Evolutionary conservation across 106 monocot genomes (phyloP).

Genomic region (Dendrobium nobile): DNA sequence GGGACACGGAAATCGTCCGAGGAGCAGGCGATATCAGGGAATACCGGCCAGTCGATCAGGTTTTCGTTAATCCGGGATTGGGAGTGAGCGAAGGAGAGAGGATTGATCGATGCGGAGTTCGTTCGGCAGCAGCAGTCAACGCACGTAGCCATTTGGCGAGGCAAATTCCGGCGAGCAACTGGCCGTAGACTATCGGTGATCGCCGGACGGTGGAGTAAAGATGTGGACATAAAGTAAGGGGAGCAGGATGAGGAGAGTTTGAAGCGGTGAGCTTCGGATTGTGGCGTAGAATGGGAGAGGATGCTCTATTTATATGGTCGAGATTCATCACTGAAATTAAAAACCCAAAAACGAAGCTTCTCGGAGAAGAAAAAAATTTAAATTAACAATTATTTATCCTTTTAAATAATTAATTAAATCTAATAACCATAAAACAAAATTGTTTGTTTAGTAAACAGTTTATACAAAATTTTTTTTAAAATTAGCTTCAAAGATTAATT

Average conservation of each 20-base stretch:
- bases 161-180: not conserved
- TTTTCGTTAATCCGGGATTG: not conserved
- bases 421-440: too few relatives aligned
- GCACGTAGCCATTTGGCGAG: conserved; percentile 27
- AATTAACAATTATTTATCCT: too few relatives aligned
- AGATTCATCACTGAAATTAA: too few relatives aligned
- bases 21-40: not conserved
- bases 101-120: not conserved
- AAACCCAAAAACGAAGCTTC: too few relatives aligned
- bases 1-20: not conserved
- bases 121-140: conserved; percentile 22
- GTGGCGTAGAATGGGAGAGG: not conserved
- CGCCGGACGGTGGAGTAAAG: not conserved
- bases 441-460: too few relatives aligned
- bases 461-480: too few relatives aligned
- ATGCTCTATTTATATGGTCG: not conserved
- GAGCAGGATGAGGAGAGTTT: too few relatives aligned
- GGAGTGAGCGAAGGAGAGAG: not conserved
- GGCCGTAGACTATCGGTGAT: not conserved
- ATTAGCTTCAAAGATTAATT: too few relatives aligned
- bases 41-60: not conserved
- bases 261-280: too few relatives aligned
- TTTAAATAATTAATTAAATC: too few relatives aligned
- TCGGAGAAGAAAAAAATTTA: too few relatives aligned
- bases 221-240: not conserved